Percentiles rank a stretch among this genome's conserved stretches.
phyloP scores from a whole-genome alignment of 345 rosid species.

The Salix koriyanagi region DNA sequence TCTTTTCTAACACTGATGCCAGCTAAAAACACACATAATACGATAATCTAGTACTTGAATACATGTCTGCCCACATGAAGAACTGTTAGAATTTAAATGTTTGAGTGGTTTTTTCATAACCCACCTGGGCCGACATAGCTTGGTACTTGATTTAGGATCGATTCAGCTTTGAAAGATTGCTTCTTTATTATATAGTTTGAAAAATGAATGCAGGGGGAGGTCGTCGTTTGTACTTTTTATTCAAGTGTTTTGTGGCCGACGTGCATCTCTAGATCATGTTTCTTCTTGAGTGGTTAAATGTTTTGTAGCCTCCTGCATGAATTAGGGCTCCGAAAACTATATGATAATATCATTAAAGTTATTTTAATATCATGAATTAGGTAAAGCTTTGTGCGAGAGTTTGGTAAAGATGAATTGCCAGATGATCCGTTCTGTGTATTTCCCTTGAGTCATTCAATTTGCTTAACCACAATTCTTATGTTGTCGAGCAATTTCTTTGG shows the following conservation, averaged over 20 bases:
- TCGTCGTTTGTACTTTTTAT: background rate
- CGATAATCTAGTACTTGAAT: conserved; percentile 1
- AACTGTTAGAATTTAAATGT: conserved; percentile 2
- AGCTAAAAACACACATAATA: conserved; percentile 36
- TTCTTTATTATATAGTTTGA: conserved; percentile 6
- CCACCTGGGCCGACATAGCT: conserved; percentile 29
- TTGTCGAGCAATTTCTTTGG: background rate
- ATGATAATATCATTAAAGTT: background rate
- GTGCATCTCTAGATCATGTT: background rate
- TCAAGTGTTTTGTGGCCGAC: background rate
- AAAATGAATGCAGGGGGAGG: background rate
- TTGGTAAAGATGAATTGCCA: background rate
- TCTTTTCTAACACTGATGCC: conserved; percentile 40
- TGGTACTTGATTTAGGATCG: conserved; percentile 14
- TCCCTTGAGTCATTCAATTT: background rate
- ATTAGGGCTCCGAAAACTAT: background rate
- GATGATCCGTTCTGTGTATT: background rate
- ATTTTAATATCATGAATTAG: background rate
- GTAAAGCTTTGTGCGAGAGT: background rate
- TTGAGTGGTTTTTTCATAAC: conserved; percentile 14
- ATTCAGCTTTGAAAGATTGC: background rate
- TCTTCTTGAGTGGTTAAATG: background rate
- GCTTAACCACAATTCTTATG: background rate
- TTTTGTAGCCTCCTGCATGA: background rate
- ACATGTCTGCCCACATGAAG: background rate